Evolutionary conservation across 2,329 filamentous ascomycete genomes (phyloP), one percentile per base, ranked within the genome.

Genomic region (Sclerotinia nivalis): DNA sequence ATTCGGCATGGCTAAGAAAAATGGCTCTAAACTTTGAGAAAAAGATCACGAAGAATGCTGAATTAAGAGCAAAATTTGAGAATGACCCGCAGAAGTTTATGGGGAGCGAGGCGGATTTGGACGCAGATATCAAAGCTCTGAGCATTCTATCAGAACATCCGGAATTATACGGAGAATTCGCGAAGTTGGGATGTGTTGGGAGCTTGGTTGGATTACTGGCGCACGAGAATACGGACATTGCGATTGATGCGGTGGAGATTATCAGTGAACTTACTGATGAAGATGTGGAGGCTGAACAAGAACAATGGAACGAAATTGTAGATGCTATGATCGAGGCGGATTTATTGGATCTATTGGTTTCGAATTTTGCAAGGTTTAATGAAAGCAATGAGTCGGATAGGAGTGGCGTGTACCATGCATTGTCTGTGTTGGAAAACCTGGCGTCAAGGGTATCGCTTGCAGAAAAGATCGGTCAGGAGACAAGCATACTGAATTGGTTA

Each of bases 181-280:
- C 91, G 45, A 89, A 88, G 74, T 83, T 93, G 66, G 91, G 92
- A 28, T 91, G 89, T 71, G 88, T 89, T 0, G 87, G 82, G 6
- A 94, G 90, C 68, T 81, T 99, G 65, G 93, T 97, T 1, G 88
- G 90, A 2, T 81, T 99, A 66, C 83, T 99, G 62, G 91, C 95
- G 22, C 96, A 99, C 79, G 96, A 99, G 76, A 99, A 99, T 79
- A 95, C 94, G 0, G 96, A 99, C 77, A 96, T 99, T 73, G 93
- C 96, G 15, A 97, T 98, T 75, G 92, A 91, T 73, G 92, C 91
- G 0, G 89, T 97, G 64, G 92, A 98, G 81, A 92, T 97, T 60
- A 88, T 99, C 65, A 90, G 88, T 69, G 96, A 99, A 81, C 83
- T 98, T 74, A 96, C 93, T 20, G 96, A 98, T 76, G 94, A 99